Conservation (phyloP, 441 rosid species). For the Jatropha podagrica region DNA sequence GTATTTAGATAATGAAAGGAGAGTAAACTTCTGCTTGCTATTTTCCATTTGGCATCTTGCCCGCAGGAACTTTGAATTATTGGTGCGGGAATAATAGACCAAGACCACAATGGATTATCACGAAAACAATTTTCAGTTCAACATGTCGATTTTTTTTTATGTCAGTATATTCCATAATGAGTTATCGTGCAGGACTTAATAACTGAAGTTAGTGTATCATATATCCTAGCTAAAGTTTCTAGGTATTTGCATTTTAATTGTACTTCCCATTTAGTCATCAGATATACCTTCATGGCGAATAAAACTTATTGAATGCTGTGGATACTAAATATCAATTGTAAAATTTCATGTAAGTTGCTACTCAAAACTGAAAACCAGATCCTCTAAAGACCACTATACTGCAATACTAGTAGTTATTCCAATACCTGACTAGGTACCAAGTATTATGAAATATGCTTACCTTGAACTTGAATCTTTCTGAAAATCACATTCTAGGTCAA, state of each 20-base stretch:
- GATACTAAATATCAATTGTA: neutral
- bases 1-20: neutral
- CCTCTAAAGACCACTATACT: neutral
- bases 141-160: neutral
- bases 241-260: neutral
- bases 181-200: too few relatives aligned
- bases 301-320: neutral
- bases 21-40: neutral
- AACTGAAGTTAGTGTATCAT: neutral
- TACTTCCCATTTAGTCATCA: neutral
- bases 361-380: neutral
- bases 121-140: neutral
- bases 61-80: neutral
- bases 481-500: constrained; percentile 52
- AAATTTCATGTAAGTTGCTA: neutral
- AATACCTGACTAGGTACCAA: neutral
- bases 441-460: constrained; percentile 37
- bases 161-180: neutral
- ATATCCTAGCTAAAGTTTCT: neutral
- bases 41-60: neutral
- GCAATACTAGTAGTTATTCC: neutral
- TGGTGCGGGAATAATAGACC: neutral
- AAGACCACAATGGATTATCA: neutral
- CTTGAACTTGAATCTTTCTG: constrained; percentile 50
- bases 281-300: neutral